These are phyloP conservation scores for Backusella macrospora DNA, from an alignment of 192 early-diverging fungal species.

Conservation along the genomic window DNA sequence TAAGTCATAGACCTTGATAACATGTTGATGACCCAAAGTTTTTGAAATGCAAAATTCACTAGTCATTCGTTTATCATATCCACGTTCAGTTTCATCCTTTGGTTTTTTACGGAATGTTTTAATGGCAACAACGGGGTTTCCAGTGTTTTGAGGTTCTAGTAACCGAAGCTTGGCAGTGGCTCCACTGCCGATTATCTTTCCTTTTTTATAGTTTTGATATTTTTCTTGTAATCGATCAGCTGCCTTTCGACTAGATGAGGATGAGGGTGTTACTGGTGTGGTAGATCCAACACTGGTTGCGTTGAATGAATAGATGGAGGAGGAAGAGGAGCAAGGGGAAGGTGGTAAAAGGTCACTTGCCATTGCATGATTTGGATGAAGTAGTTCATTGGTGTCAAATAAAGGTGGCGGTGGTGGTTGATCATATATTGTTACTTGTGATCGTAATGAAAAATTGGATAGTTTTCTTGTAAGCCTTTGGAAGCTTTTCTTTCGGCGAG, in stretches of 20 bases:
- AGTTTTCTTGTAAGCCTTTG: slow-evolving; percentile 4
- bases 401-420: neutral
- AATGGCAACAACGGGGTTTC: slow-evolving; percentile 74
- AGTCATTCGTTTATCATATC: slow-evolving; percentile 92
- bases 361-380: neutral
- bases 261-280: neutral
- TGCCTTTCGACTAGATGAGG: neutral
- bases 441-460: slow-evolving; percentile 7
- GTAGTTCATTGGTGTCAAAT: neutral
- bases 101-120: slow-evolving; percentile 86
- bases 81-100: slow-evolving; percentile 84
- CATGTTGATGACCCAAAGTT: slow-evolving; percentile 81
- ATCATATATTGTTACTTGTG: neutral
- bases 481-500: neutral
- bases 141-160: slow-evolving; percentile 45
- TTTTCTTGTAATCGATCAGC: slow-evolving; percentile 23
- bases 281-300: neutral
- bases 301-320: neutral
- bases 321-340: neutral
- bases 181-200: slow-evolving; percentile 69
- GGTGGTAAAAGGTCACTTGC: slow-evolving; percentile 1
- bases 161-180: slow-evolving; percentile 89
- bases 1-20: slow-evolving; percentile 91
- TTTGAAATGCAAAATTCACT: slow-evolving; percentile 95
- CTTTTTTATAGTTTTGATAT: slow-evolving; percentile 23